Evolutionary conservation across 2,329 filamentous ascomycete species (phyloP), one percentile per base, ranked within the genome.

Genomic region (Cladobotryum mycophilum): DNA sequence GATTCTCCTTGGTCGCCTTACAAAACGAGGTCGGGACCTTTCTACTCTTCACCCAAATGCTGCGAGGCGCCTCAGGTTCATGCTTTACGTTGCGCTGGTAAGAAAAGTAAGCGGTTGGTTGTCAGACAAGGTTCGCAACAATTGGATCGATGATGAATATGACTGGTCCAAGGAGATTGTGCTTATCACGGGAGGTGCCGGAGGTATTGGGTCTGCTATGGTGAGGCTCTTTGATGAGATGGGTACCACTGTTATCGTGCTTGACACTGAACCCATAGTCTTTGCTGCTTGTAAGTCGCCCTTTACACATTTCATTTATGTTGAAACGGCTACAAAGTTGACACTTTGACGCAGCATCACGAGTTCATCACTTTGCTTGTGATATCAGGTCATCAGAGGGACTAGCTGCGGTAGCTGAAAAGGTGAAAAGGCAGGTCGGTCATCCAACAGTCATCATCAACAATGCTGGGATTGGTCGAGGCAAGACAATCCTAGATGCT

Each of bases 101-200:
- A 20, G 20, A 20, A 20, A 20, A 20, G 5, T 20, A 20, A 20
- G 20, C 20, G 20, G 20, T 20, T 20, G 20, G 20, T 5, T 20
- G 20, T 20, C 20, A 20, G 20, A 20, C 20, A 20, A 20, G 5
- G 20, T 20, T 5, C 20, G 20, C 20, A 20, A 20, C 20, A 20
- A 20, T 20, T 20, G 20, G 20, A 20, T 20, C 20, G 20, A 20
- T 5, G 20, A 20, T 20, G 5, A 5, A 5, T 20, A 20, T 20
- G 20, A 20, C 20, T 20, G 20, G 20, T 5, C 20, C 20, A 20
- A 20, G 20, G 86, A 90, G 69, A 75, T 90, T 46, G 82, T 88
- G 3, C 71, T 90, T 41, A 76, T 91, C 17, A 91, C 88, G 0
- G 87, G 88, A 7, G 88, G 88, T 7, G 82, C 84, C 40, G 80